Conservation (phyloP, 2,329 filamentous ascomycete species). For the Diplodia corticola region DNA sequence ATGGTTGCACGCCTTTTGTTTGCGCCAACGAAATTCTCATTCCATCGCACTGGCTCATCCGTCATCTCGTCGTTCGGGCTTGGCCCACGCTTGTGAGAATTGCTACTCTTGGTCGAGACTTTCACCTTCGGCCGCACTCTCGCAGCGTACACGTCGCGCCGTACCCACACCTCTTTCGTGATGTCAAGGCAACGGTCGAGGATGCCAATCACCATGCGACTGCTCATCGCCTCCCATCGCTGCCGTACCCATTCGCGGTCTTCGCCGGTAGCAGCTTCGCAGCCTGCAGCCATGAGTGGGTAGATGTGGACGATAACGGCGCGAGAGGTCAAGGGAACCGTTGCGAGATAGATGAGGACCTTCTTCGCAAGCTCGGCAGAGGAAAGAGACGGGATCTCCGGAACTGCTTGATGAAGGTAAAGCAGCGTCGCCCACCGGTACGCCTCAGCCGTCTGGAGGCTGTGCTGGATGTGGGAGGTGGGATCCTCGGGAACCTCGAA, state of each 20-base stretch:
- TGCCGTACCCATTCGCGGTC: slow-evolving; percentile 65
- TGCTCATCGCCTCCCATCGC: slow-evolving; percentile 62
- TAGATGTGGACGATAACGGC: slow-evolving; percentile 70
- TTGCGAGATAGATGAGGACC: slow-evolving; percentile 62
- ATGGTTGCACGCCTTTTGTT: slow-evolving; percentile 31
- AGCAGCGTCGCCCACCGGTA: slow-evolving; percentile 67
- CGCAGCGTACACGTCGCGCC: slow-evolving; percentile 57
- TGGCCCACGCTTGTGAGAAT: neutral
- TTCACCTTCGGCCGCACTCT: slow-evolving; percentile 29
- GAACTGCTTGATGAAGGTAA: slow-evolving; percentile 68
- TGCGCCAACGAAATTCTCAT: slow-evolving; percentile 24
- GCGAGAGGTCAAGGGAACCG: slow-evolving; percentile 62
- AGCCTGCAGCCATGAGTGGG: slow-evolving; percentile 66
- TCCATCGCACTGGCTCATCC: slow-evolving; percentile 31
- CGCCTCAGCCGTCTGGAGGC: slow-evolving; percentile 66
- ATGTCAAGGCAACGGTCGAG: slow-evolving; percentile 66
- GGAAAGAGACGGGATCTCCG: slow-evolving; percentile 63
- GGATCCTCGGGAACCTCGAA: slow-evolving; percentile 66
- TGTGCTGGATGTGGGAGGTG: slow-evolving; percentile 61
- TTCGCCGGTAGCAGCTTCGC: slow-evolving; percentile 60
- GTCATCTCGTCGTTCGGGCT: slow-evolving; percentile 12
- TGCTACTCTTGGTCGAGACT: slow-evolving; percentile 21
- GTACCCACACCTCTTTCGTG: slow-evolving; percentile 65
- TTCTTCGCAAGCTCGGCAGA: slow-evolving; percentile 61
- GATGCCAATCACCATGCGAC: slow-evolving; percentile 66